Conservation (phyloP, 2,329 filamentous ascomycete genomes). For the Colletotrichum cuscutae region DNA sequence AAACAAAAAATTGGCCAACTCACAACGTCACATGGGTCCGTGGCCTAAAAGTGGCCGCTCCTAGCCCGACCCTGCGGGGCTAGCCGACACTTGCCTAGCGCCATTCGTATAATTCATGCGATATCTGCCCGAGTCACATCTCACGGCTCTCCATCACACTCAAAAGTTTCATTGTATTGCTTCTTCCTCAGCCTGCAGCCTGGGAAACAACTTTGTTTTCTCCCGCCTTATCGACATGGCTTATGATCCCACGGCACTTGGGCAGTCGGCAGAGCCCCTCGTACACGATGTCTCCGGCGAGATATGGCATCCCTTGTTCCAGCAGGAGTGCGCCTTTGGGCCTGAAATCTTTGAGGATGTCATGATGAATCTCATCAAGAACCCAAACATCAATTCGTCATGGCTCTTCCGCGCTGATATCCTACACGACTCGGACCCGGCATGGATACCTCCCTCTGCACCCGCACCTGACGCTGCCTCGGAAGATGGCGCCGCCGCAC, state of each 20-base stretch:
- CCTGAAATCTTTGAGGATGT: conserved; percentile 71
- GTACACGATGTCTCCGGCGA: conserved; percentile 48
- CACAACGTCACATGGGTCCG: conserved; percentile 24
- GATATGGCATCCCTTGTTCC: conserved; percentile 65
- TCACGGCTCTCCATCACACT: conserved; percentile 10
- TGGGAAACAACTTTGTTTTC: conserved; percentile 6
- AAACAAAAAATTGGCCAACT: conserved; percentile 35
- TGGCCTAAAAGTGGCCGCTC: neutral
- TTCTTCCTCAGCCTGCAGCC: conserved; percentile 20
- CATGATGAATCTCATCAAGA: conserved; percentile 79
- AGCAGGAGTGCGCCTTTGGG: conserved; percentile 70
- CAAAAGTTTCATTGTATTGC: conserved; percentile 12
- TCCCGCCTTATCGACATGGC: conserved; percentile 40
- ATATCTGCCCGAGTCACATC: conserved; percentile 23
- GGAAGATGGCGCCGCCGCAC: conserved; percentile 40
- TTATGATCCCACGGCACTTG: conserved; percentile 47
- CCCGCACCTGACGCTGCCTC: conserved; percentile 25
- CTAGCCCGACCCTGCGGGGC: conserved; percentile 18
- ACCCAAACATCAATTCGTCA: conserved; percentile 82
- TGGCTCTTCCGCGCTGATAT: conserved; percentile 85
- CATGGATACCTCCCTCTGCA: conserved; percentile 35
- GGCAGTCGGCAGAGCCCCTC: conserved; percentile 44
- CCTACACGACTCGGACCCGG: conserved; percentile 61
- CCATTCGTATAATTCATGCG: conserved; percentile 20
- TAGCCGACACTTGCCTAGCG: conserved; percentile 26